Evolutionary conservation across 2,329 filamentous ascomycete genomes (phyloP).

Genomic region (Lanzia echinophila): DNA sequence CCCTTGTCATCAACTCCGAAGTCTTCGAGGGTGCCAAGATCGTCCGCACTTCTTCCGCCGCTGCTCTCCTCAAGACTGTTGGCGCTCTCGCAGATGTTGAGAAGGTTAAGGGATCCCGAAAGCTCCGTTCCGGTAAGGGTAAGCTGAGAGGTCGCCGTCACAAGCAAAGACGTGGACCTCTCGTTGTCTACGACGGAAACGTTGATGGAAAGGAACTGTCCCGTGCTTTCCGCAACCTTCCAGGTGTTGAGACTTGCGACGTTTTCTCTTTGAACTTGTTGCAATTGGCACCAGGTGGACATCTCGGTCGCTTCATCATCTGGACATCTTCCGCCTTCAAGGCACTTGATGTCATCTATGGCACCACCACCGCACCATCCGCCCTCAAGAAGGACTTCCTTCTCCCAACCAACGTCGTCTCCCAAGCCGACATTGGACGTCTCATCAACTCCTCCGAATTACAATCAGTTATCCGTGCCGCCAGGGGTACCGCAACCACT

Average conservation of each 20-base stretch:
- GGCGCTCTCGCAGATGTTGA: conserved; percentile 86
- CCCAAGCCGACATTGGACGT: conserved; percentile 91
- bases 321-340: conserved; percentile 97
- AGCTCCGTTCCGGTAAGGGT: conserved; percentile 97
- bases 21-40: conserved; percentile 74
- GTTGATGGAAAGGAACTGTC: conserved; percentile 92
- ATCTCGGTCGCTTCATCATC: conserved; percentile 98
- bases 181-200: conserved; percentile 95
- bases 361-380: conserved; percentile 80
- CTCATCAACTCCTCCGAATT: conserved; percentile 99
- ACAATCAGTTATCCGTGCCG: conserved; percentile 87
- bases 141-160: conserved; percentile 95
- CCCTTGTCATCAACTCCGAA: conserved; percentile 88
- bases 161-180: conserved; percentile 94
- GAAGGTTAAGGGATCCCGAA: conserved; percentile 95
- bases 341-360: conserved; percentile 95
- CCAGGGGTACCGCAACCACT: conserved; percentile 82
- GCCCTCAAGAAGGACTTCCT: conserved; percentile 99
- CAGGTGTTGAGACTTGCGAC: conserved; percentile 93
- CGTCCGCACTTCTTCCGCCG: conserved; percentile 81
- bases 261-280: conserved; percentile 96
- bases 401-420: conserved; percentile 84
- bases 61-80: conserved; percentile 81
- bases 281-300: conserved; percentile 96
- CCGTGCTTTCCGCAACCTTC: conserved; percentile 96